phyloP scores from a whole-genome alignment of 106 monocot species.

The Dendrobium nobile region DNA sequence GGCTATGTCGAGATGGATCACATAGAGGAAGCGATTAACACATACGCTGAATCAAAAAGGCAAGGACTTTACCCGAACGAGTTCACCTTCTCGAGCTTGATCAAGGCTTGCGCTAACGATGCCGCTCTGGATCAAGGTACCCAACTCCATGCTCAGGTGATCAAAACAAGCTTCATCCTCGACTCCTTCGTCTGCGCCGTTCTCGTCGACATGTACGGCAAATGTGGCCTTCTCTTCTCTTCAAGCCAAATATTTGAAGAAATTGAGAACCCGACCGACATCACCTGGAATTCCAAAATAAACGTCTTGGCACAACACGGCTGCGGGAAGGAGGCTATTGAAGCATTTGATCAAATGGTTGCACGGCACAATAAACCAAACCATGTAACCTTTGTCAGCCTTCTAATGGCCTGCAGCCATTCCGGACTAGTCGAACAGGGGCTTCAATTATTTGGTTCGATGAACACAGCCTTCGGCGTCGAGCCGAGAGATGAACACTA shows the following conservation, averaged over 20 bases:
- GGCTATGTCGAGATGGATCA: constrained; percentile 36
- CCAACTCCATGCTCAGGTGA: constrained; percentile 40
- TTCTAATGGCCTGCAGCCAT: constrained; percentile 52
- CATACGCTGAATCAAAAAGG: constrained; percentile 19
- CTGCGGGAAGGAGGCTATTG: constrained; percentile 24
- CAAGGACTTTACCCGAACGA: constrained; percentile 31
- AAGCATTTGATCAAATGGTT: constrained; percentile 28
- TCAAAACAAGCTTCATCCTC: constrained; percentile 22
- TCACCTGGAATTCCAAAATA: constrained; percentile 35
- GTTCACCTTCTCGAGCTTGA: constrained; percentile 56
- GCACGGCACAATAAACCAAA: constrained; percentile 20
- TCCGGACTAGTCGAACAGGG: constrained; percentile 44
- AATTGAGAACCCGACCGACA: constrained; percentile 11
- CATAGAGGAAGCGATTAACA: constrained; percentile 25
- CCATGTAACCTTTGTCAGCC: constrained; percentile 35
- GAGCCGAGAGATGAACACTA: constrained; percentile 44
- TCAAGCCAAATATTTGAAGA: constrained; percentile 31
- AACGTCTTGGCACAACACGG: constrained; percentile 47
- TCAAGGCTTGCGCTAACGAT: constrained; percentile 41
- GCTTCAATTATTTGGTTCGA: constrained; percentile 32
- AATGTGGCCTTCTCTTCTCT: constrained; percentile 36
- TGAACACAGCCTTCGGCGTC: constrained; percentile 19
- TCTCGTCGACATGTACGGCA: constrained; percentile 58
- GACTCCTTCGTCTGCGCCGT: constrained; percentile 33
- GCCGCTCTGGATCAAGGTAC: constrained; percentile 36